Conservation (phyloP, 331 rosid species). For the Ulmus americana region DNA sequence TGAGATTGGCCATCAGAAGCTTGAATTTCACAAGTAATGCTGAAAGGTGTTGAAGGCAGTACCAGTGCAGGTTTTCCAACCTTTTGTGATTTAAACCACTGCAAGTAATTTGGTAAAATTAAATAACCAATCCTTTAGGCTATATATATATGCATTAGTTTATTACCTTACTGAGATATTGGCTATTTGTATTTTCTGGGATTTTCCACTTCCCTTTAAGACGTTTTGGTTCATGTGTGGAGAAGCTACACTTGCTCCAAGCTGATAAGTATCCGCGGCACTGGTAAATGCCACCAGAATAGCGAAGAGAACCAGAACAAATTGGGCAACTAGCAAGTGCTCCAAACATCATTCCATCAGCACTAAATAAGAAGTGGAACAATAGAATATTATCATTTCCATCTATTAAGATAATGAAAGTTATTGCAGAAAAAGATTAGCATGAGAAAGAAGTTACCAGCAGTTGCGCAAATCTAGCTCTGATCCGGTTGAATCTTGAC, state of each 20-base stretch:
- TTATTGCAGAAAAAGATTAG: not conserved
- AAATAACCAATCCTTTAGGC: conserved; percentile 15
- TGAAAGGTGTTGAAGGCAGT: conserved; percentile 49
- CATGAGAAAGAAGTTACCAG: conserved; percentile 46
- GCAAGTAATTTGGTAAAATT: conserved; percentile 28
- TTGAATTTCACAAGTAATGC: conserved; percentile 40
- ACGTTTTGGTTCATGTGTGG: conserved; percentile 61
- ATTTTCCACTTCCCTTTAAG: conserved; percentile 78
- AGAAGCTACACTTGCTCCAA: conserved; percentile 90
- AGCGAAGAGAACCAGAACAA: conserved; percentile 64
- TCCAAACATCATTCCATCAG: conserved; percentile 94
- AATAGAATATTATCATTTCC: too few species aligned
- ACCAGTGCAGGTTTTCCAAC: conserved; percentile 60
- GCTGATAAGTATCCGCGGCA: conserved; percentile 69
- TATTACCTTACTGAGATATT: conserved; percentile 63
- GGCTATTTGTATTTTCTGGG: conserved; percentile 63
- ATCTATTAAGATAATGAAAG: too few species aligned
- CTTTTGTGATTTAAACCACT: conserved; percentile 94
- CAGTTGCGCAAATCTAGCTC: conserved; percentile 88
- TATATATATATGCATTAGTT: conserved; percentile 9
- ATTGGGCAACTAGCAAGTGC: conserved; percentile 67
- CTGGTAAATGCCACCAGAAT: conserved; percentile 76
- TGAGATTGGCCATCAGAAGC: conserved; percentile 41
- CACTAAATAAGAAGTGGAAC: too few species aligned
- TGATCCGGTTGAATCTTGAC: conserved; percentile 76